These are phyloP conservation scores for Tulasnella sp. DNA, from an alignment of 768 basidiomycete species.

Conservation along the genomic window DNA sequence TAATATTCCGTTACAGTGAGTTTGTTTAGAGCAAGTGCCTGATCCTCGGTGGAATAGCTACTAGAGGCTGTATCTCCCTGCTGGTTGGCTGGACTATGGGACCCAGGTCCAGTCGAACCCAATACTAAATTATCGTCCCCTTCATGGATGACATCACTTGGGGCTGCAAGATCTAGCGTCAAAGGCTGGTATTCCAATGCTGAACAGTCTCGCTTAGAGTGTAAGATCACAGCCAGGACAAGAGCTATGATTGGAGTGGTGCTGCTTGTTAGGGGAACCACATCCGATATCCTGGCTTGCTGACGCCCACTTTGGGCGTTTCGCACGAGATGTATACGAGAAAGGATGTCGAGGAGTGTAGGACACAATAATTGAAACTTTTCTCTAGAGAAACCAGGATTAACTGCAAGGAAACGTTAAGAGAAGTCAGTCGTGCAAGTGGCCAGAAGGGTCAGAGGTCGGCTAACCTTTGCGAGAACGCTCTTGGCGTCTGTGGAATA, in stretches of 20 bases:
- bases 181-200: background rate
- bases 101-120: background rate
- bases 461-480: background rate
- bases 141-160: background rate
- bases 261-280: background rate
- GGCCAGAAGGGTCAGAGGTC: background rate
- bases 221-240: background rate
- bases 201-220: background rate
- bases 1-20: background rate
- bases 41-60: background rate
- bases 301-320: background rate
- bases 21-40: background rate
- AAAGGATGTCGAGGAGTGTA: background rate
- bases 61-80: background rate
- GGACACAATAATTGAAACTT: background rate
- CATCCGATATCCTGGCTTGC: background rate
- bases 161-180: background rate
- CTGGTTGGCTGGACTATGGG: background rate
- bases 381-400: background rate
- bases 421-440: background rate
- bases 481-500: background rate
- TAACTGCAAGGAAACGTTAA: background rate
- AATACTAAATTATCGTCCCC: background rate
- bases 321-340: background rate
- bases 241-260: background rate